These are phyloP conservation scores for Phytophthora citrophthora DNA, from an alignment of 352 stramenopile species.

Conservation along the genomic window DNA sequence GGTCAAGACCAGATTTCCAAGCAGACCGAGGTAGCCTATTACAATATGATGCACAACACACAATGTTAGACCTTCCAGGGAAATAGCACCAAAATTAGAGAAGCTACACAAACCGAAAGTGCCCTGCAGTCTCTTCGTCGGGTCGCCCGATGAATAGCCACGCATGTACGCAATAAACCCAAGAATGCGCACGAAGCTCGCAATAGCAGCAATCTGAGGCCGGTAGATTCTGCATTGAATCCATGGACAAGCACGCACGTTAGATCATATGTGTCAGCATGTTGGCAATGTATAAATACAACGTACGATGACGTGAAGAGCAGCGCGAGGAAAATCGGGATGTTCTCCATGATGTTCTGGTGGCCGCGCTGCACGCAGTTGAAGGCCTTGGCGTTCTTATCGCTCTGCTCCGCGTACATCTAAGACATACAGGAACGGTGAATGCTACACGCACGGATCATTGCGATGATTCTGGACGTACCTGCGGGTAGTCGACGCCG, in stretches of 20 bases:
- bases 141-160: slow-evolving; percentile 68
- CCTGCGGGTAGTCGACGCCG: slow-evolving; percentile 21
- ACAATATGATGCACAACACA: slow-evolving; percentile 4
- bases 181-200: slow-evolving; percentile 55
- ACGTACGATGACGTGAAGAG: slow-evolving; percentile 68
- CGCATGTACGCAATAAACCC: slow-evolving; percentile 74
- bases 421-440: slow-evolving; percentile 24
- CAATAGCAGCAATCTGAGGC: slow-evolving; percentile 64
- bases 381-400: slow-evolving; percentile 90
- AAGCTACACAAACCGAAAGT: slow-evolving; percentile 46
- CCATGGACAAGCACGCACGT: background rate
- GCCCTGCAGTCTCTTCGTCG: slow-evolving; percentile 64
- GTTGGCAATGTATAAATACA: background rate
- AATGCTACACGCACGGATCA: background rate
- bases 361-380: slow-evolving; percentile 93
- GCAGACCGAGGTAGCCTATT: slow-evolving; percentile 59
- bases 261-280: background rate
- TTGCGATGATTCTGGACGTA: background rate
- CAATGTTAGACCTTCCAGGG: background rate
- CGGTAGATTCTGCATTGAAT: slow-evolving; percentile 55
- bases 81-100: background rate
- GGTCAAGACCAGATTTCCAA: slow-evolving; percentile 26
- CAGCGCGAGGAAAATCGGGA: slow-evolving; percentile 67
- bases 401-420: slow-evolving; percentile 89
- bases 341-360: slow-evolving; percentile 93